Evolutionary conservation across 176 grass and related monocot species (phyloP), one percentile per base, ranked within the genome.

Genomic region (bread wheat (Triticum aestivum)): DNA sequence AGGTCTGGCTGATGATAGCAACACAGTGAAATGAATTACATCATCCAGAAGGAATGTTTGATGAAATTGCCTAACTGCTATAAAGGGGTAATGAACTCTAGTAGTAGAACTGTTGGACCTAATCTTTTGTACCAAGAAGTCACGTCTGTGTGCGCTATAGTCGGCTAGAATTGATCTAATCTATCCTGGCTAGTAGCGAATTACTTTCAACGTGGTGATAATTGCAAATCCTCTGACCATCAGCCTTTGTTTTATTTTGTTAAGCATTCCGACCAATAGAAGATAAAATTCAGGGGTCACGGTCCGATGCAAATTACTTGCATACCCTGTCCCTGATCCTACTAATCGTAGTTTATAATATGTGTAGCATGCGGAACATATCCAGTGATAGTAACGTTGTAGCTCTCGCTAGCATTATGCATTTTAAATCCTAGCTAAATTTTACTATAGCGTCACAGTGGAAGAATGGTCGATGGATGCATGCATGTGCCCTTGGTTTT

Each of bases 91-190:
- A 51, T 82, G 86, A 91, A 62, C 84, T 79, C 79, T 61, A 23
- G 30, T 74, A 64, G 78, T 44, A 82, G 30, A 18, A 65, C 86
- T 88, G 82, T 38, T 58, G 64, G 82, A 78, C 90, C 90, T 91
- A 91, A 91, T 88, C 88, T 79, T 8, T 8, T 75, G 86, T 66
- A 27, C 86, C 78, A 33, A 58, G 59, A 91, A 91, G 89, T 88
- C 89, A 24, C 42, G 76, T 34, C 39, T 56, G 56, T 71, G 76
- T 23, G 63, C 62, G 23, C 62, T 41, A 82, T 69, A 73, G 87
- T 91, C 82, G 80, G 38, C 77, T 44, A 24, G 0, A 21, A 29
- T 63, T 14, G 20, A 77, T 58, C 11, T 78, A 79, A 69, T 78
- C 21, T 78, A 78, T 15, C 41, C 39, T 47, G 80, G 86, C 51